These are phyloP conservation scores for Colletotrichum theobromicola DNA, from an alignment of 2,329 filamentous ascomycete genomes.

Conservation along the genomic window DNA sequence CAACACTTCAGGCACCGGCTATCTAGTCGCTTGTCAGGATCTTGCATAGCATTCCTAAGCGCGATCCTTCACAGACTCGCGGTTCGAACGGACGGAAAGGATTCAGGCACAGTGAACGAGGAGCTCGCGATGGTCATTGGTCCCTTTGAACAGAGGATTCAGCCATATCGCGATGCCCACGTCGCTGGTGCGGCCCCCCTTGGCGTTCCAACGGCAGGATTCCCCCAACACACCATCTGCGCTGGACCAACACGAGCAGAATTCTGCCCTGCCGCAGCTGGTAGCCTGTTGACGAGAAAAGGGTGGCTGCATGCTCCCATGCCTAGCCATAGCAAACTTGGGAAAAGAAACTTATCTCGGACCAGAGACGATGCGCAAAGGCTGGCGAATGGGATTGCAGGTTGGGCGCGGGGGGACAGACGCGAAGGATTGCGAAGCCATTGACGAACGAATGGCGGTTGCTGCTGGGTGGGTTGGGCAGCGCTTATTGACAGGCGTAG, in stretches of 20 bases:
- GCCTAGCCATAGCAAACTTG: not conserved
- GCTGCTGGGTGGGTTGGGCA: not conserved
- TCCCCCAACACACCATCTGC: not conserved
- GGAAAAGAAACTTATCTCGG: not conserved
- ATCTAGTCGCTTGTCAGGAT: not conserved
- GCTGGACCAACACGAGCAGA: not conserved
- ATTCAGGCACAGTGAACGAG: not conserved
- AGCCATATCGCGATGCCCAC: not conserved
- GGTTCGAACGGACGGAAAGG: not conserved
- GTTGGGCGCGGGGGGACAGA: not conserved
- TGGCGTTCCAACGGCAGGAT: not conserved
- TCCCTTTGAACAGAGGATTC: too few species aligned
- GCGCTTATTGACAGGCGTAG: not conserved
- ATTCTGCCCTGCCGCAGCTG: not conserved
- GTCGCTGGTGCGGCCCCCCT: not conserved
- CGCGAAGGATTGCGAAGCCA: slow-evolving; percentile 17
- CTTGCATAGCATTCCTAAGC: not conserved
- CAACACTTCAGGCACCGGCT: not conserved
- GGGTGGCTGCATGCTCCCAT: slow-evolving; percentile 5
- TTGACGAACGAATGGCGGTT: not conserved
- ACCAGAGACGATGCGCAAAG: not conserved
- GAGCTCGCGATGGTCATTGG: not conserved
- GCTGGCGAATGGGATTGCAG: not conserved
- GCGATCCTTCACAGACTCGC: not conserved
- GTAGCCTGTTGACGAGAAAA: not conserved